phyloP scores from a whole-genome alignment of 139 green algal species.

The Haematococcus sp. region DNA sequence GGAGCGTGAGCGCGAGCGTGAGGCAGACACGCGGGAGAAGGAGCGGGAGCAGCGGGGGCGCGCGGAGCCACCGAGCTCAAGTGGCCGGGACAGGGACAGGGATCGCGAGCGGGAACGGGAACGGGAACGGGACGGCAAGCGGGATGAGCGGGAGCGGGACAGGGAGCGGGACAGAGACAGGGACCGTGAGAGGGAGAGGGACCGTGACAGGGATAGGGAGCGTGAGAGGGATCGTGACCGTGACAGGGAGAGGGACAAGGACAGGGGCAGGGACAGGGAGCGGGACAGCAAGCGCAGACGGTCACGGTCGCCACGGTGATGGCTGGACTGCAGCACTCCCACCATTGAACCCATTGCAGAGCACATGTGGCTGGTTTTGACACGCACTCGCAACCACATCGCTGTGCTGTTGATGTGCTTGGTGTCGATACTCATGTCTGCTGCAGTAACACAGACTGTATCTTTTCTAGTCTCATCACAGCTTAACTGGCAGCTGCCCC shows the following conservation, averaged over 20 bases:
- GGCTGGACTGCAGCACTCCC: no score
- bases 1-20: no score
- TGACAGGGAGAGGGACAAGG: constrained; percentile 10
- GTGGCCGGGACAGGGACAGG: background rate
- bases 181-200: constrained; percentile 1
- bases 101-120: background rate
- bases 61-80: no score
- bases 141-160: background rate
- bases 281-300: constrained; percentile 1
- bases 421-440: no score
- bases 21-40: background rate
- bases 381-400: no score
- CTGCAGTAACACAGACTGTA: no score
- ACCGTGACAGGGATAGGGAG: background rate
- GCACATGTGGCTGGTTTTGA: no score
- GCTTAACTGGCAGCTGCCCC: no score
- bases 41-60: no score
- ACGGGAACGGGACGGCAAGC: background rate
- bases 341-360: no score
- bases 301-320: background rate
- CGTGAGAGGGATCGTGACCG: constrained; percentile 6
- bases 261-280: background rate
- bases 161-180: constrained; percentile 4
- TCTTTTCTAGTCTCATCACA: no score
- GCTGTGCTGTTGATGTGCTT: no score